Conservation (phyloP, 352 stramenopile genomes). For the Globisporangium irregulare region DNA sequence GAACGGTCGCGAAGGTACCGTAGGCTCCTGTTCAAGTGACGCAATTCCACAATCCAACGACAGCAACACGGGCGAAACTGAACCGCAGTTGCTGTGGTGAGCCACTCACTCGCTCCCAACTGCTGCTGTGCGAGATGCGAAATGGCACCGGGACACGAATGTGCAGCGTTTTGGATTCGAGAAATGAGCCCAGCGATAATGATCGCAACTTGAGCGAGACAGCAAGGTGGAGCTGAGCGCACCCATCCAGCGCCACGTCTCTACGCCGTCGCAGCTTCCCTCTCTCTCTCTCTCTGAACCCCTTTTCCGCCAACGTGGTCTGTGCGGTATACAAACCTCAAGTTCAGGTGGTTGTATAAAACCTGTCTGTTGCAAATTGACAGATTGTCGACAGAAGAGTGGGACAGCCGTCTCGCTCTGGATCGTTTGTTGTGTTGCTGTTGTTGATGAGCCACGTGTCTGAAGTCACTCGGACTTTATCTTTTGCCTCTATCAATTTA, state of each 20-base stretch:
- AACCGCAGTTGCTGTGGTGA: background rate
- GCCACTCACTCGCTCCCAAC: background rate
- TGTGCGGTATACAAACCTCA: background rate
- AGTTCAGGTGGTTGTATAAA: background rate
- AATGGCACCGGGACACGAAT: slow-evolving; percentile 1
- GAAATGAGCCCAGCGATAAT: background rate
- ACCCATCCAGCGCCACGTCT: slow-evolving; percentile 15
- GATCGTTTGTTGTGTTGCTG: slow-evolving; percentile 8
- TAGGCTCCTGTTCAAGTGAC: background rate
- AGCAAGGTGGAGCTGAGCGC: background rate
- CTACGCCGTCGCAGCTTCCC: slow-evolving; percentile 2
- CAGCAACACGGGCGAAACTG: slow-evolving; percentile 1
- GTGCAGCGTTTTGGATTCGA: background rate
- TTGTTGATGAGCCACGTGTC: slow-evolving; percentile 6
- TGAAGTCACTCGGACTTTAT: background rate
- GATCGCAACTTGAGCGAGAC: background rate
- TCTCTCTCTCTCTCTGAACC: background rate
- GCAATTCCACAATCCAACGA: slow-evolving; percentile 9
- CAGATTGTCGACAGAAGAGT: background rate
- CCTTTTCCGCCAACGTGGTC: background rate
- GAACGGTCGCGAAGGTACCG: slow-evolving; percentile 8
- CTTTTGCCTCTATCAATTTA: background rate
- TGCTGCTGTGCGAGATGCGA: background rate
- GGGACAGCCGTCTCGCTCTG: slow-evolving; percentile 3
- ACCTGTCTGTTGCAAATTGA: background rate